phyloP scores from a whole-genome alignment of 1,284 basidiomycete genomes.

The Ustilago vetiveriae region DNA sequence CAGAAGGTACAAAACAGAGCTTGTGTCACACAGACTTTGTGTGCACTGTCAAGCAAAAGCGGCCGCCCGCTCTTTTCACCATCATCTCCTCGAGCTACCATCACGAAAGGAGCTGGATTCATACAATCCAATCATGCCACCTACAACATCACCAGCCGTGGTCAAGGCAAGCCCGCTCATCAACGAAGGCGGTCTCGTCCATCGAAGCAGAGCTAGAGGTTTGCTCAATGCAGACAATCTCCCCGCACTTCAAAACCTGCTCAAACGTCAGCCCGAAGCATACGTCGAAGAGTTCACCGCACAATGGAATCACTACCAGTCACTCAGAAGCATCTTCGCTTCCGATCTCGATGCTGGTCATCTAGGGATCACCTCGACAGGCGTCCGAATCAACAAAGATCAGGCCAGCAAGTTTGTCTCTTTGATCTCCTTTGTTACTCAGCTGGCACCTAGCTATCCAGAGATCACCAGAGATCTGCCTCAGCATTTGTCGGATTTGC shows the following conservation, averaged over 20 bases:
- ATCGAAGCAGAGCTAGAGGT: constrained; percentile 63
- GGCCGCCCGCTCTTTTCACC: background rate
- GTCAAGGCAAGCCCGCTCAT: constrained; percentile 49
- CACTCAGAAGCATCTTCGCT: constrained; percentile 82
- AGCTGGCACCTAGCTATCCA: constrained; percentile 70
- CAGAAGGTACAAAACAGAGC: too few species aligned
- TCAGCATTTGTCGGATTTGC: constrained; percentile 54
- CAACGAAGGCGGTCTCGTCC: constrained; percentile 57
- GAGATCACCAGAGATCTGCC: constrained; percentile 57
- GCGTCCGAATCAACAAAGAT: constrained; percentile 51
- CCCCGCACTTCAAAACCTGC: constrained; percentile 86
- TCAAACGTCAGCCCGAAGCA: constrained; percentile 86
- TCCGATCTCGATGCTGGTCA: constrained; percentile 47
- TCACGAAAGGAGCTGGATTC: too few species aligned
- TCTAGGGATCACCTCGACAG: constrained; percentile 16
- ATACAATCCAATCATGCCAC: constrained; percentile 30
- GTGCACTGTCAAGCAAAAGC: too few species aligned
- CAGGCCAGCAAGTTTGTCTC: constrained; percentile 60
- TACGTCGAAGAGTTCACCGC: constrained; percentile 98
- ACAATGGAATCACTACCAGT: constrained; percentile 96
- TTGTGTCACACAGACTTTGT: too few species aligned
- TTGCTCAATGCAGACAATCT: constrained; percentile 69
- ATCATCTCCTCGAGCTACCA: constrained; percentile 1
- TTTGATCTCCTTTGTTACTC: constrained; percentile 68
- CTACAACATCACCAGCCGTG: constrained; percentile 36